A percentile compares a stretch with the other conserved stretches of the same genome.
Conservation (phyloP, 2,329 filamentous ascomycete species). For the Botrytis byssoidea region DNA sequence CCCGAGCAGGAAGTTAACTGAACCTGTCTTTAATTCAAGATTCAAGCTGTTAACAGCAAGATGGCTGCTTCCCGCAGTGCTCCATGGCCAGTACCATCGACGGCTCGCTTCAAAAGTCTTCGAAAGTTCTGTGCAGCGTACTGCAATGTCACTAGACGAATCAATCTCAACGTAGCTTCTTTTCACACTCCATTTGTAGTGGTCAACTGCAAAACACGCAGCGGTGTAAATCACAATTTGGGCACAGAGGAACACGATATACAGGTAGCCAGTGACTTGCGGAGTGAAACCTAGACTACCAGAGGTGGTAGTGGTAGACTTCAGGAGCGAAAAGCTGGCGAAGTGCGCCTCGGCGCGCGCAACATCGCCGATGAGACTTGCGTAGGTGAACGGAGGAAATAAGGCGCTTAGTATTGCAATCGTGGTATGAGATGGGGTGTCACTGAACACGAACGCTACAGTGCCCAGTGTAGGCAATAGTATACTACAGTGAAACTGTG, state of each 20-base stretch:
- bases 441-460: not conserved
- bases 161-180: not conserved
- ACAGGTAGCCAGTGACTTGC: not conserved
- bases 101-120: not conserved
- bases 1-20: not conserved
- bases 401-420: not conserved
- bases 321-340: not conserved
- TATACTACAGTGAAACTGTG: too few relatives aligned
- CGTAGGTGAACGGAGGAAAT: not conserved
- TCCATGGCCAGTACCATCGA: constrained; percentile 3
- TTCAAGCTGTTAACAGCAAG: not conserved
- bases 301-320: not conserved
- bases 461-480: too few relatives aligned
- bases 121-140: not conserved
- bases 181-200: not conserved
- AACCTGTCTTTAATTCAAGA: not conserved
- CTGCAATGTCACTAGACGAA: not conserved
- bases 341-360: not conserved
- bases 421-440: not conserved
- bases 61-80: not conserved
- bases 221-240: not conserved
- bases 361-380: not conserved
- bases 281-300: not conserved
- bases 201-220: not conserved
- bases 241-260: not conserved